Conservation (phyloP, 2,329 filamentous ascomycete genomes). For the Sarocladium brachiariae region DNA sequence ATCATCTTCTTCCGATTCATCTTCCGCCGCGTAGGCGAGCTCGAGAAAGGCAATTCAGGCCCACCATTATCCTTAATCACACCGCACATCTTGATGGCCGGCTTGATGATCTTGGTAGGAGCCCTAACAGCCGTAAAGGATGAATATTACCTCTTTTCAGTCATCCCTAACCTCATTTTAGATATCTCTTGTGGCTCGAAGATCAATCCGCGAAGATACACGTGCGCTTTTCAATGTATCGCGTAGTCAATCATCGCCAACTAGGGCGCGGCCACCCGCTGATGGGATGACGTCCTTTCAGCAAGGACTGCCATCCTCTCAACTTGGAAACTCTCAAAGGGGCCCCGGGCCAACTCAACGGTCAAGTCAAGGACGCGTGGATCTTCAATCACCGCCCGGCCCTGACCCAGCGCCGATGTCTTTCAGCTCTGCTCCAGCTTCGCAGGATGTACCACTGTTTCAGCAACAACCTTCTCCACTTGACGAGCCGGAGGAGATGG, state of each 20-base stretch:
- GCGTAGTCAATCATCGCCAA: constrained; percentile 13
- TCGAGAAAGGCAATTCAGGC: background rate
- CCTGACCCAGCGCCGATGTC: background rate
- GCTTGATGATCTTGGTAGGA: constrained; percentile 48
- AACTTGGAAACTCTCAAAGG: background rate
- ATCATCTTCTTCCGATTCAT: constrained; percentile 49
- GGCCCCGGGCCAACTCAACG: background rate
- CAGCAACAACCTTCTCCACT: background rate
- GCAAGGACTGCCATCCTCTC: background rate
- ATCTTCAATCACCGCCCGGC: background rate
- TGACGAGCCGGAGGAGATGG: constrained; percentile 55
- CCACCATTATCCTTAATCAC: background rate
- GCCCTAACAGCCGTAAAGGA: background rate
- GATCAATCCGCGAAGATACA: constrained; percentile 48
- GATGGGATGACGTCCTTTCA: background rate
- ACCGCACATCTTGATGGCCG: constrained; percentile 48
- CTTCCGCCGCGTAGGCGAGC: constrained; percentile 35
- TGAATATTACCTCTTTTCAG: background rate
- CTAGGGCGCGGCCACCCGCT: background rate
- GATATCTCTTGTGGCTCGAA: constrained; percentile 38
- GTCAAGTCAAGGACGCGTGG: background rate
- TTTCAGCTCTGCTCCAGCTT: background rate
- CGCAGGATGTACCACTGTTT: background rate
- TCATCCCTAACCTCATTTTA: constrained; percentile 16
- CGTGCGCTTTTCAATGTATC: constrained; percentile 42